A percentile compares a stretch with the other conserved stretches of the same genome.
These are phyloP conservation scores for Beauveria rudraprayagi DNA, from an alignment of 2,329 filamentous ascomycete genomes.

Conservation along the genomic window DNA sequence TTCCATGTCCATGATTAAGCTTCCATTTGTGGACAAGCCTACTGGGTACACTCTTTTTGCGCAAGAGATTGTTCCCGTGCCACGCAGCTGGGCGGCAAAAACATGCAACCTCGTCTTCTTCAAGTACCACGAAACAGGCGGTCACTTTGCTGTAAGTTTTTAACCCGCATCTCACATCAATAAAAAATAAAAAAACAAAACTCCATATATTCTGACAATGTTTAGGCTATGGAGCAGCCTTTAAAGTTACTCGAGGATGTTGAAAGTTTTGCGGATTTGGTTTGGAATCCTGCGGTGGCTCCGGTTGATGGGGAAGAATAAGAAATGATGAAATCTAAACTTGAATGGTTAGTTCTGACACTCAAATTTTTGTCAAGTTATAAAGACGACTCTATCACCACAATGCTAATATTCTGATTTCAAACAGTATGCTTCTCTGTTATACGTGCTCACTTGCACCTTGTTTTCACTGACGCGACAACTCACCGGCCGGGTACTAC, in stretches of 20 bases:
- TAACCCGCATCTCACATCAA: background rate
- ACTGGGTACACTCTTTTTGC: conserved; percentile 39
- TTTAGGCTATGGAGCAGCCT: conserved; percentile 30
- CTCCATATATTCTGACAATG: conserved; percentile 7
- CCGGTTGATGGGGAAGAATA: background rate
- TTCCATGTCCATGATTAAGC: conserved; percentile 2
- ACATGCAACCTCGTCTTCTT: conserved; percentile 31
- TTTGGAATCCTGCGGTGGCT: background rate
- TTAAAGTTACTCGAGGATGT: conserved; percentile 33
- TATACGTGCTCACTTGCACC: no score
- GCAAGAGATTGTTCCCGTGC: conserved; percentile 31
- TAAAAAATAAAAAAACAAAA: no score
- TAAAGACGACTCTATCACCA: no score
- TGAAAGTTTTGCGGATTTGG: conserved; percentile 28
- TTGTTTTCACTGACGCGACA: no score
- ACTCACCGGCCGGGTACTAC: no score
- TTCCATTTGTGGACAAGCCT: conserved; percentile 28
- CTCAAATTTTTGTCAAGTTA: no score
- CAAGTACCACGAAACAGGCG: conserved; percentile 15
- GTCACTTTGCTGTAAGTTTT: conserved; percentile 14
- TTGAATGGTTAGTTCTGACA: no score
- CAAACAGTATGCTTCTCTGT: no score
- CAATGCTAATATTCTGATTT: no score
- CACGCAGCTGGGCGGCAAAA: conserved; percentile 25
- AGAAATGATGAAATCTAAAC: no score